A percentile compares a stretch with the other conserved stretches of the same genome.
These are phyloP conservation scores for Trichosporon ovoides DNA, from an alignment of 1,284 basidiomycete species.

Conservation along the genomic window DNA sequence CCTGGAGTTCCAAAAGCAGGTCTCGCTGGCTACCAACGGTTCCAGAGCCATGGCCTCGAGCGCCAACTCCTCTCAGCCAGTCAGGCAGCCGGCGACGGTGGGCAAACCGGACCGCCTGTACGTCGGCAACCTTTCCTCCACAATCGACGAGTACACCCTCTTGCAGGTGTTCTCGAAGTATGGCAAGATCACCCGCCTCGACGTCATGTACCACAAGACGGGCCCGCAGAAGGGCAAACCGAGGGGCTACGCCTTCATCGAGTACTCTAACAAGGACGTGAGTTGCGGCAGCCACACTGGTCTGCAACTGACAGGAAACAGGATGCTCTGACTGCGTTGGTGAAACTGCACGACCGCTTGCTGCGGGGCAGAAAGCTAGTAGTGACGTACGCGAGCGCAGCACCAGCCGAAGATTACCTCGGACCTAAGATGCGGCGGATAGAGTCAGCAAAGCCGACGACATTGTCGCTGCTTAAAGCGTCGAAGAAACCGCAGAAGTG, in stretches of 20 bases:
- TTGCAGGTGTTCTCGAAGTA: slow-evolving; percentile 84
- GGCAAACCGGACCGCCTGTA: slow-evolving; percentile 60
- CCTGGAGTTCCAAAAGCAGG: not conserved
- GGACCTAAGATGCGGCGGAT: slow-evolving; percentile 9
- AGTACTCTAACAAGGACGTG: slow-evolving; percentile 73
- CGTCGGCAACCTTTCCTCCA: slow-evolving; percentile 80
- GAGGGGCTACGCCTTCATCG: slow-evolving; percentile 89
- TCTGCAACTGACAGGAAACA: slow-evolving; percentile 40
- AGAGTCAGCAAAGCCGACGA: slow-evolving; percentile 69
- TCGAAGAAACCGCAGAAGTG: slow-evolving; percentile 61
- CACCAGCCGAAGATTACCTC: slow-evolving; percentile 13
- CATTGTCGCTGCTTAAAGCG: slow-evolving; percentile 78
- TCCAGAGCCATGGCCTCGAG: not conserved
- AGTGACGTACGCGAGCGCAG: slow-evolving; percentile 81
- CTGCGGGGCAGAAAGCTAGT: slow-evolving; percentile 78
- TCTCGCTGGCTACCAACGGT: no score
- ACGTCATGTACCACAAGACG: slow-evolving; percentile 91
- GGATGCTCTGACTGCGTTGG: slow-evolving; percentile 79
- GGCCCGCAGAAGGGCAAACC: slow-evolving; percentile 86
- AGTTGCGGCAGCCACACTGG: slow-evolving; percentile 47
- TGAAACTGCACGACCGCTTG: slow-evolving; percentile 69
- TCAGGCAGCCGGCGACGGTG: slow-evolving; percentile 8
- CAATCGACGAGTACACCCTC: slow-evolving; percentile 87
- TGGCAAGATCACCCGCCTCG: slow-evolving; percentile 85
- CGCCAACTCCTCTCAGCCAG: not conserved